These are phyloP conservation scores for Aspergillus sp. DNA, from an alignment of 2,329 filamentous ascomycete species.

Conservation along the genomic window DNA sequence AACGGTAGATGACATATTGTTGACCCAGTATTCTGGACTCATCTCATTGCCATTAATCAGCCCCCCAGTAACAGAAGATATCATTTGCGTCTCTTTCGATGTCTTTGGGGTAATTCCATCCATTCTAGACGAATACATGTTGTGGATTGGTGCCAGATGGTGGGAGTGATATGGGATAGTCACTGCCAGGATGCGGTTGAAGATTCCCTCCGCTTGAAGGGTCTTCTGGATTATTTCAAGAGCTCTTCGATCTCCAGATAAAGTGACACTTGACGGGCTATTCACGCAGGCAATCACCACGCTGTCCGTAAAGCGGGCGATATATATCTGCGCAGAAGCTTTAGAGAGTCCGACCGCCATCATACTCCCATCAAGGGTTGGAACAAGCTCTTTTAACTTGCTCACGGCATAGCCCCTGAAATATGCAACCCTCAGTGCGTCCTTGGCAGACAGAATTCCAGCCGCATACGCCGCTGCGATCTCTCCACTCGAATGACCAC, in stretches of 20 bases:
- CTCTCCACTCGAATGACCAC: constrained; percentile 29
- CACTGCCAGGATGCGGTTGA: constrained; percentile 18
- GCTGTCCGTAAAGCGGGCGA: background rate
- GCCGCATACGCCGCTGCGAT: constrained; percentile 29
- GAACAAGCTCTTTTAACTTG: constrained; percentile 3
- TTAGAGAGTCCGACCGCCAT: constrained; percentile 21
- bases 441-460: constrained; percentile 13
- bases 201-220: constrained; percentile 2
- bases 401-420: constrained; percentile 12
- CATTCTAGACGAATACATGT: constrained; percentile 14
- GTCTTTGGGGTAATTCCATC: constrained; percentile 10
- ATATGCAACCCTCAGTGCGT: constrained; percentile 20
- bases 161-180: constrained; percentile 40
- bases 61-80: constrained; percentile 12
- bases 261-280: constrained; percentile 2
- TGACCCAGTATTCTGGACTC: constrained; percentile 20
- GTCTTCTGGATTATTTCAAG: constrained; percentile 2
- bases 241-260: constrained; percentile 4
- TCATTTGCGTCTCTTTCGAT: too few species aligned
- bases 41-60: constrained; percentile 15
- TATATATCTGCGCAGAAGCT: constrained; percentile 1
- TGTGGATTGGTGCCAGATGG: constrained; percentile 28
- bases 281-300: constrained; percentile 4
- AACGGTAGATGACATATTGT: constrained; percentile 19
- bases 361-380: constrained; percentile 20